Evolutionary conservation across 169 alveolate species (phyloP), one percentile per base, ranked within the genome.

Genomic region (Plasmodium gallinaceum): DNA sequence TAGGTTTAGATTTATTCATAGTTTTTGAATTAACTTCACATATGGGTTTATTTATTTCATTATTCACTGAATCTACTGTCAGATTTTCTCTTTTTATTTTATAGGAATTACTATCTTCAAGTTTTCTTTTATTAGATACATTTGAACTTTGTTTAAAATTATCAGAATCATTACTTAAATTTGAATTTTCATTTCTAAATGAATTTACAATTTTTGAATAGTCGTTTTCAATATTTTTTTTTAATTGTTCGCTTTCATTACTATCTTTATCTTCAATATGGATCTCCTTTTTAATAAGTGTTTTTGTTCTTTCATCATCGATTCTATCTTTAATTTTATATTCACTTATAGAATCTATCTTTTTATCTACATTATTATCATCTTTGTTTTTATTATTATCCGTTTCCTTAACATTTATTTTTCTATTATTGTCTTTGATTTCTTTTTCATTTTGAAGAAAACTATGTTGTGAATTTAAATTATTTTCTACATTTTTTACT

Each of bases 51-150:
- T 60, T 20, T 20, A 20, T 24, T 0, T 60, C 43, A 60, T 60
- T 60, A 60, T 60, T 20, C 5, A 2, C 18, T 60, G 69, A 60
- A 24, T 24, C 69, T 18, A 24, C 3, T 20, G n/a, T 10, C 7
- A 60, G n/a, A 20, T 60, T 60, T 60, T 60, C 69, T 20, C 69
- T 20, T 24, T 60, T 60, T 60, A 60, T 24, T 24, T 60, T 60
- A 60, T 16, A 18, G 10, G 39, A 1, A 60, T 60, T 20, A 60
- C 7, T n/a, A 20, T 60, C 69, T 16, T 60, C 22, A 14, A 24
- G 7, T 20, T 60, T 60, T n/a, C 45, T 60, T 60, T 60, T 60
- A 7, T 60, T 0, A 10, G 43, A 60, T 60, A 24, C 18, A 20
- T 20, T 16, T 60, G 43, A 20, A 20, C 7, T 24, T 18, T 60